A percentile compares a stretch with the other conserved stretches of the same genome.
Evolutionary conservation across 1,284 basidiomycete genomes (phyloP).

Genomic region (Prillingera fragicola): DNA sequence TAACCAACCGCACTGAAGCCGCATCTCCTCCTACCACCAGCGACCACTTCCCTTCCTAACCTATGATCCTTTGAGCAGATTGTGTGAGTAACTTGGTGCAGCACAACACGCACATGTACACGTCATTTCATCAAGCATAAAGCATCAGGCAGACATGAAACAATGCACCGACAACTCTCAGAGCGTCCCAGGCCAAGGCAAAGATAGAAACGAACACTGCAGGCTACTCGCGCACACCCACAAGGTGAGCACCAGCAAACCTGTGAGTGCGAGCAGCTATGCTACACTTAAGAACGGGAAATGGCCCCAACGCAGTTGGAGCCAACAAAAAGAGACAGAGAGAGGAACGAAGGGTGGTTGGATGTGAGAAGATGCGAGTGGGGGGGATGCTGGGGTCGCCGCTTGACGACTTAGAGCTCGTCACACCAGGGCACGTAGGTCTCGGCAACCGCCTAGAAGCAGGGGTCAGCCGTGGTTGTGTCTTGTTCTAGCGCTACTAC

Average conservation of each 20-base stretch:
- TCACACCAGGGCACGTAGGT: constrained; percentile 39
- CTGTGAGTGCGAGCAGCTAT: background rate
- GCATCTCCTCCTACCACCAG: too few species aligned
- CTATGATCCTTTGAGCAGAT: too few species aligned
- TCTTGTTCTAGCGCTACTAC: constrained; percentile 4
- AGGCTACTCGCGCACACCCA: background rate
- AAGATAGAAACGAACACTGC: background rate
- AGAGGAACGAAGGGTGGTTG: background rate
- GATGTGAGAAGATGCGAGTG: background rate
- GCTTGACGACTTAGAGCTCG: constrained; percentile 4
- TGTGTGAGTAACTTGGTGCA: too few species aligned
- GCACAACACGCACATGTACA: too few species aligned
- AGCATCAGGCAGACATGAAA: constrained; percentile 3
- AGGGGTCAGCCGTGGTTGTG: background rate
- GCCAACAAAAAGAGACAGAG: background rate
- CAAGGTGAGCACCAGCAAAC: background rate
- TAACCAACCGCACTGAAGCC: too few species aligned
- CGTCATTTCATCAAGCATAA: too few species aligned
- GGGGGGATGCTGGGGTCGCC: background rate
- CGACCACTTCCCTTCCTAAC: too few species aligned
- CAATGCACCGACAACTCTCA: constrained; percentile 7
- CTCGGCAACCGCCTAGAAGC: constrained; percentile 40
- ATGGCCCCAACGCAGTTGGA: too few species aligned
- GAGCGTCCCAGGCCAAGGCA: constrained; percentile 8
- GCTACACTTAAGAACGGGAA: background rate